A percentile compares a stretch with the other conserved stretches of the same genome.
These are phyloP conservation scores for Amanita jacksonii DNA, from an alignment of 768 basidiomycete genomes.

Conservation along the genomic window DNA sequence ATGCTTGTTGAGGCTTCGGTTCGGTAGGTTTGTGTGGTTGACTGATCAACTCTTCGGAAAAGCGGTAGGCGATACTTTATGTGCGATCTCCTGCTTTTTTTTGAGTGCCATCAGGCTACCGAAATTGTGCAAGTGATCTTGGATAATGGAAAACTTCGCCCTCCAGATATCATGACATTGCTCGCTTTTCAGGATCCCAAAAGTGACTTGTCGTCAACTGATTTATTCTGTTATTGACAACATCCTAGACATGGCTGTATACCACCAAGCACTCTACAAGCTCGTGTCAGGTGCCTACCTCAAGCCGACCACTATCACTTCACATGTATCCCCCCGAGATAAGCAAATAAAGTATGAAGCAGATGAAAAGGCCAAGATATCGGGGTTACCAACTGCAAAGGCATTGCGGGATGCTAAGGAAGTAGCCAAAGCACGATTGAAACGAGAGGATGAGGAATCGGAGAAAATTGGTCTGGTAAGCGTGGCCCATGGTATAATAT, in stretches of 20 bases:
- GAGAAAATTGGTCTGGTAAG: conserved; percentile 67
- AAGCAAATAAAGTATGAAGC: conserved; percentile 72
- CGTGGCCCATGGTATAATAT: conserved; percentile 16
- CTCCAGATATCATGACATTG: conserved; percentile 54
- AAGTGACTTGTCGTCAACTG: conserved; percentile 27
- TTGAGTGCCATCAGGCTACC: conserved; percentile 42
- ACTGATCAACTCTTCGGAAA: conserved; percentile 64
- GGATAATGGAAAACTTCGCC: conserved; percentile 79
- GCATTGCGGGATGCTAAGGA: conserved; percentile 68
- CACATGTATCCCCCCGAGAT: conserved; percentile 74
- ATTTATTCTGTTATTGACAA: background rate
- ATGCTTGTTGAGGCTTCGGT: conserved; percentile 73
- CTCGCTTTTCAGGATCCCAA: conserved; percentile 47
- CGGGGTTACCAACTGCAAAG: conserved; percentile 73
- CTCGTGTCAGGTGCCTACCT: conserved; percentile 69
- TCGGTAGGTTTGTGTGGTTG: conserved; percentile 72
- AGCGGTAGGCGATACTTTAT: conserved; percentile 38
- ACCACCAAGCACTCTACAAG: conserved; percentile 54
- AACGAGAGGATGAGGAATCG: conserved; percentile 63
- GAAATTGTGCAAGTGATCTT: conserved; percentile 70
- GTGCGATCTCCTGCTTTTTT: conserved; percentile 3
- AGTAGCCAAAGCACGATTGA: conserved; percentile 50
- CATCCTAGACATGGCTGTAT: conserved; percentile 27
- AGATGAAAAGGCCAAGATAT: conserved; percentile 66
- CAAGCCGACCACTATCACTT: conserved; percentile 68